These are phyloP conservation scores for Crithidia expoeki DNA, from an alignment of 208 protist genomes.

Conservation along the genomic window DNA sequence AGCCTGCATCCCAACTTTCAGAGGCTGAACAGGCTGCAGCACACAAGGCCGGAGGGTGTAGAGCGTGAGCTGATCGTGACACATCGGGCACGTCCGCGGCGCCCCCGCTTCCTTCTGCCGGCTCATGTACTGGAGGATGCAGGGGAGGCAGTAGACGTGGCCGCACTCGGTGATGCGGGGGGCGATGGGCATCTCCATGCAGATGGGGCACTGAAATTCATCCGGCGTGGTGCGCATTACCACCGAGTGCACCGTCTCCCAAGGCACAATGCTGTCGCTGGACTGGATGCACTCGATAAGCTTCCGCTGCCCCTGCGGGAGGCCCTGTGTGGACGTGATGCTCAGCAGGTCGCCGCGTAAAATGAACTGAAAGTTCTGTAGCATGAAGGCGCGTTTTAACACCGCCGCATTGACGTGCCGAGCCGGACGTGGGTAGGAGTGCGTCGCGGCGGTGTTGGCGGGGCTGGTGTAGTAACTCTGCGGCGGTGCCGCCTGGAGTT, in stretches of 20 bases:
- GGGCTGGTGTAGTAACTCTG: constrained; percentile 1
- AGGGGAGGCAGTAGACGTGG: constrained; percentile 83
- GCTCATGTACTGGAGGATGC: constrained; percentile 75
- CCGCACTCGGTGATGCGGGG: constrained; percentile 89
- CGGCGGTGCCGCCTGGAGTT: constrained; percentile 12
- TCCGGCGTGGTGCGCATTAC: constrained; percentile 72
- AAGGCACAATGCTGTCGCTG: constrained; percentile 67
- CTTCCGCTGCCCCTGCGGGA: constrained; percentile 65
- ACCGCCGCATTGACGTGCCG: constrained; percentile 48
- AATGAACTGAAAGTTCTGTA: constrained; percentile 92
- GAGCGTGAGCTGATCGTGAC: constrained; percentile 52
- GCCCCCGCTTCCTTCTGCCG: constrained; percentile 44
- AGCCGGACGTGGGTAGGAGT: constrained; percentile 31
- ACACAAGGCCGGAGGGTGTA: constrained; percentile 69
- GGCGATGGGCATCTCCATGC: constrained; percentile 66
- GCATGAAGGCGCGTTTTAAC: constrained; percentile 79
- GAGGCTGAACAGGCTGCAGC: constrained; percentile 44
- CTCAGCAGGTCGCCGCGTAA: constrained; percentile 66
- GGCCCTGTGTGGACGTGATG: constrained; percentile 32
- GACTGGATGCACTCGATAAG: constrained; percentile 63
- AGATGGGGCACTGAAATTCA: constrained; percentile 87
- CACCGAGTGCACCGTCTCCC: constrained; percentile 81
- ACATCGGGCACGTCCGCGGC: constrained; percentile 79
- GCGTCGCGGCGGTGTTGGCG: constrained; percentile 11
- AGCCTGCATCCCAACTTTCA: constrained; percentile 33